Conservation (phyloP, 1,284 basidiomycete genomes). For the Fistulinella staudtii region DNA sequence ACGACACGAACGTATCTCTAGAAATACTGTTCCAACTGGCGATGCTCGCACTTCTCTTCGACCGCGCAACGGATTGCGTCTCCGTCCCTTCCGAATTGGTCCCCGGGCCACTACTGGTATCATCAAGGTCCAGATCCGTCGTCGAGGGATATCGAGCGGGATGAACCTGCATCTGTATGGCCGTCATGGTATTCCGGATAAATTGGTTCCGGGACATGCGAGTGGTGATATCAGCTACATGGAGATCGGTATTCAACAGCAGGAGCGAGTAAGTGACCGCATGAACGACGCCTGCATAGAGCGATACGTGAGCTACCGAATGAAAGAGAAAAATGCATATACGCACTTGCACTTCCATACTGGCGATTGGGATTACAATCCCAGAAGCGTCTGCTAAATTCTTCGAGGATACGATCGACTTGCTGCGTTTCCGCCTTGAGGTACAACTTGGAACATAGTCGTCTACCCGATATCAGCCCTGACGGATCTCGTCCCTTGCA, state of each 20-base stretch:
- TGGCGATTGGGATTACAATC: slow-evolving; percentile 81
- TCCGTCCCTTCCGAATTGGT: slow-evolving; percentile 48
- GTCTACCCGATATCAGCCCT: no score
- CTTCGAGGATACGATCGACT: slow-evolving; percentile 92
- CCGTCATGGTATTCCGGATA: slow-evolving; percentile 85
- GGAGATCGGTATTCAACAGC: slow-evolving; percentile 94
- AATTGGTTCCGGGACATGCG: slow-evolving; percentile 96
- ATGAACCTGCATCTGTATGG: slow-evolving; percentile 74
- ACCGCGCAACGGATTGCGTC: slow-evolving; percentile 44
- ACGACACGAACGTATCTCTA: slow-evolving; percentile 47
- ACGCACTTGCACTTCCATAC: slow-evolving; percentile 80
- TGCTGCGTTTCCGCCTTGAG: slow-evolving; percentile 97
- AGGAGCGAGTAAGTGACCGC: slow-evolving; percentile 91
- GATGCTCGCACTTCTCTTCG: slow-evolving; percentile 75
- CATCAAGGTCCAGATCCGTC: slow-evolving; percentile 65
- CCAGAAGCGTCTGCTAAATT: slow-evolving; percentile 87
- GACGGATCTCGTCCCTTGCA: no score
- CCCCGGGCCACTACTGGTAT: slow-evolving; percentile 56
- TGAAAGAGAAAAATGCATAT: slow-evolving; percentile 5
- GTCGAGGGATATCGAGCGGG: slow-evolving; percentile 49
- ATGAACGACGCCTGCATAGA: slow-evolving; percentile 80
- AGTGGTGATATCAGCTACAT: slow-evolving; percentile 85
- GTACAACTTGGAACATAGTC: slow-evolving; percentile 87
- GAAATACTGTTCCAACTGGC: slow-evolving; percentile 79
- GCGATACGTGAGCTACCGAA: slow-evolving; percentile 8